Base-by-base conservation (phyloP, 1,284 basidiomycete genomes). In the Rhodotorula sp. region DNA sequence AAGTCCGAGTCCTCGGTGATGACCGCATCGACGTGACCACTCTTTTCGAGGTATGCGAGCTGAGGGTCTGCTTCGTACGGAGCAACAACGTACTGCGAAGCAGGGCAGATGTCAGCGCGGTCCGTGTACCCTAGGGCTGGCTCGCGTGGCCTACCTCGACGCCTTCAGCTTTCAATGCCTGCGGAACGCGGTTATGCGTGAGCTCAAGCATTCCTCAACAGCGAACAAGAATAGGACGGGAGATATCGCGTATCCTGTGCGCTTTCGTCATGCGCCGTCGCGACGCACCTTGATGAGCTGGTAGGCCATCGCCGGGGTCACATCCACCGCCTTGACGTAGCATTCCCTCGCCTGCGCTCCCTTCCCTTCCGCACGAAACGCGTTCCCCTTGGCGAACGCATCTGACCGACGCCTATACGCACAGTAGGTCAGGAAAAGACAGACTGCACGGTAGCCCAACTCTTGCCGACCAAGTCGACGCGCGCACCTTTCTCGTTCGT, bases 41-140 rank as follows among this genome's bases (percentile, higher is more conserved):
- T 82, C 59, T 87, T 87, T 80, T 99, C 97, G 60, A 99, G 85
- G 81, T 90, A 98, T 66, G 93, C 91, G 69, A 99, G 86, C 81
- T 99, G 97, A 0, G 97, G 94, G 79, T 99, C 97, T 0, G 97
- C 97, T 84, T 99, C 97, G 81, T 99, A 99, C 0, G 97, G 97
- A 7, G 97, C 97, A 8, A 99, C 97, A 38, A 99, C 85, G 80
- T 97, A 98, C 34, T 86, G 66, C 12, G 21, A 15, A 14, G 31
- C n/a, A 8, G 2, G 19, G 1, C 1, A 1, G 52, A 28, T 3
- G 49, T 52, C 31, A 62, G 65, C 16, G 23, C 21, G 0, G 14
- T n/a, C 10, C 21, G 45, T 3, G 31, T 28, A 21, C 10, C 6
- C 15, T 12, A 1, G 14, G 26, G 38, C 23, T 34, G 47, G 49